Conservation (phyloP, 805 yeast species). For the Metschnikowia vanudenii region DNA sequence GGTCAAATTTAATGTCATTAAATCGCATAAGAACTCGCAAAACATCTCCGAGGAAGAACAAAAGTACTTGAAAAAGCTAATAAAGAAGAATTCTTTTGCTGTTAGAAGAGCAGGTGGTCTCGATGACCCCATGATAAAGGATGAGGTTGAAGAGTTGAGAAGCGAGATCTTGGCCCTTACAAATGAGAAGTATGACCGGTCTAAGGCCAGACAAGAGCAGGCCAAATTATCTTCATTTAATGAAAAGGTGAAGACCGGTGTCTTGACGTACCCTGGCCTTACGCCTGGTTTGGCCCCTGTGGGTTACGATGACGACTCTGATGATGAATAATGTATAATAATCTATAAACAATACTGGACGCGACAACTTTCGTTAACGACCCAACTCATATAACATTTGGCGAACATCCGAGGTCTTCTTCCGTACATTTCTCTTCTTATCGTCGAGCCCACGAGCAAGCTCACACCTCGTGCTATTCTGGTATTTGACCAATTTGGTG, state of each 20-base stretch:
- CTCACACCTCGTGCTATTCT: slow-evolving; percentile 45
- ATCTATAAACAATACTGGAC: slow-evolving; percentile 14
- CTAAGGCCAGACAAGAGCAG: slow-evolving; percentile 21
- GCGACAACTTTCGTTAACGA: slow-evolving; percentile 7
- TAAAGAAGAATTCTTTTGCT: slow-evolving; percentile 35
- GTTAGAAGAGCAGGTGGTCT: slow-evolving; percentile 29
- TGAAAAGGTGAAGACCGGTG: slow-evolving; percentile 43
- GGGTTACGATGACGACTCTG: slow-evolving; percentile 39
- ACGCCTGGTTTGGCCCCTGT: slow-evolving; percentile 89
- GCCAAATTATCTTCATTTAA: slow-evolving; percentile 28
- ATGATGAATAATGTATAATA: slow-evolving; percentile 21
- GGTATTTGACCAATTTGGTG: slow-evolving; percentile 49
- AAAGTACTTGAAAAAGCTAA: slow-evolving; percentile 39
- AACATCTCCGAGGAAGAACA: slow-evolving; percentile 32
- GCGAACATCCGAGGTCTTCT: slow-evolving; percentile 73
- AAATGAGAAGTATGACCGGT: slow-evolving; percentile 27
- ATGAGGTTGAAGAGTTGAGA: slow-evolving; percentile 31
- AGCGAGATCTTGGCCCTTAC: slow-evolving; percentile 26
- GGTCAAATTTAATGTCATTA: slow-evolving; percentile 40
- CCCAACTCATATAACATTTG: slow-evolving; percentile 65
- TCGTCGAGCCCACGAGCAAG: slow-evolving; percentile 65
- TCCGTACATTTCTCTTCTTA: slow-evolving; percentile 69
- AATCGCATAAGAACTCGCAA: slow-evolving; percentile 26
- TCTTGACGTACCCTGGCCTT: slow-evolving; percentile 56
- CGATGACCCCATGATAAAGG: slow-evolving; percentile 31